A percentile compares a stretch with the other conserved stretches of the same genome.
phyloP scores from a whole-genome alignment of 2,329 filamentous ascomycete species.

The Acarospora socialis region DNA sequence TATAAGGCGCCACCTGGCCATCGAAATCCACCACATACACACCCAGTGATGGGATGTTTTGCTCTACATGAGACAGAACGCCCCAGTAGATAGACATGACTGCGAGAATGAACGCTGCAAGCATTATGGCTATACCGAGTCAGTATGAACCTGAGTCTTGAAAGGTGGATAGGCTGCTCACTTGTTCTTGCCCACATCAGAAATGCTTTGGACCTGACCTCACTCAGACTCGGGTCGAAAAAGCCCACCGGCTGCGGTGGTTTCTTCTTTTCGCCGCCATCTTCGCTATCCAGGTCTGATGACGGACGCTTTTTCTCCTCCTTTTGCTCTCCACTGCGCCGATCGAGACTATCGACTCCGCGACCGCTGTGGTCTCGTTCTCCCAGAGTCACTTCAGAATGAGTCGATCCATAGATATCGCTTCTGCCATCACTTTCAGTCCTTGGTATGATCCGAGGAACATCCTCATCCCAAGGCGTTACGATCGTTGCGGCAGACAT shows the following conservation, averaged over 20 bases:
- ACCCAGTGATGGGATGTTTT: conserved; percentile 34
- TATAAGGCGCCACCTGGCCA: conserved; percentile 38
- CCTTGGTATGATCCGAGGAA: background rate
- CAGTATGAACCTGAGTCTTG: background rate
- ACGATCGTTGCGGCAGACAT: too few relatives aligned
- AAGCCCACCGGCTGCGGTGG: conserved; percentile 28
- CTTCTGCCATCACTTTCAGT: too few relatives aligned
- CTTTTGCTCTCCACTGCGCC: too few relatives aligned
- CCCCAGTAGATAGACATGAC: conserved; percentile 50
- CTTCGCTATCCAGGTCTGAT: too few relatives aligned
- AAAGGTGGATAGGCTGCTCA: conserved; percentile 6
- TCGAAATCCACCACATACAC: conserved; percentile 53
- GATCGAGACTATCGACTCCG: too few relatives aligned
- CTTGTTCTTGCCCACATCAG: conserved; percentile 18
- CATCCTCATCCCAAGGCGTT: too few relatives aligned
- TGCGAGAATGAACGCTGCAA: conserved; percentile 41
- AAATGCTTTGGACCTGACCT: conserved; percentile 18
- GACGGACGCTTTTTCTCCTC: too few relatives aligned
- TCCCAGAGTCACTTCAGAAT: too few relatives aligned
- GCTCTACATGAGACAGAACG: conserved; percentile 37
- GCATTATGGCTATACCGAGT: conserved; percentile 29
- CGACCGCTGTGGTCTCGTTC: too few relatives aligned
- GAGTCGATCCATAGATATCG: too few relatives aligned
- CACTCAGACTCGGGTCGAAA: conserved; percentile 26
- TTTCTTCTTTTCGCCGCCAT: conserved; percentile 7